phyloP scores from a whole-genome alignment of 2,329 filamentous ascomycete genomes.

The Colletotrichum tabaci region DNA sequence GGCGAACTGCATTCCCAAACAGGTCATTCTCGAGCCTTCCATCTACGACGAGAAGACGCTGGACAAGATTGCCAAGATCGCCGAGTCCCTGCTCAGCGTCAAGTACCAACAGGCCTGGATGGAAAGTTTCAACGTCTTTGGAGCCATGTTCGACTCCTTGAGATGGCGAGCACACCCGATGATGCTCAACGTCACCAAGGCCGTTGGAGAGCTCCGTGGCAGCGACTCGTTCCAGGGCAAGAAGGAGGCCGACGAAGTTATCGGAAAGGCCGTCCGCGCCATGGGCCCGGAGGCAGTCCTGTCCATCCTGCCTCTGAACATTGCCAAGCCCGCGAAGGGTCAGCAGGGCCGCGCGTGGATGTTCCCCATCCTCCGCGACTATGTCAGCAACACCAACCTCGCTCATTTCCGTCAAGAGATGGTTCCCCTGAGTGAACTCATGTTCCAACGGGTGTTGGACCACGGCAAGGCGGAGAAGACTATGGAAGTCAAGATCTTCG shows the following conservation, averaged over 20 bases:
- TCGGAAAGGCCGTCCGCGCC: slow-evolving; percentile 88
- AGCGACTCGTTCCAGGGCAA: slow-evolving; percentile 93
- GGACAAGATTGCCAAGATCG: slow-evolving; percentile 82
- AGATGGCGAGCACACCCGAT: slow-evolving; percentile 89
- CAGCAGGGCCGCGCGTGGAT: slow-evolving; percentile 94
- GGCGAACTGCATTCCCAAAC: slow-evolving; percentile 88
- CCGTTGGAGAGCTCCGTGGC: slow-evolving; percentile 87
- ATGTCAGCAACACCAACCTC: slow-evolving; percentile 89
- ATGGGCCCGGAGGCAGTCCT: slow-evolving; percentile 93
- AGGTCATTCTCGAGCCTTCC: slow-evolving; percentile 88
- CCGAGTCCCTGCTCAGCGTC: slow-evolving; percentile 83
- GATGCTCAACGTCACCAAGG: slow-evolving; percentile 81
- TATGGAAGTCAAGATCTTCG: slow-evolving; percentile 97
- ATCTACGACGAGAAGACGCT: slow-evolving; percentile 93
- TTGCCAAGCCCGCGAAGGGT: slow-evolving; percentile 81
- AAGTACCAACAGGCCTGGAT: slow-evolving; percentile 96
- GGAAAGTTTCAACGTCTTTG: slow-evolving; percentile 92
- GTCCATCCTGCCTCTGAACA: slow-evolving; percentile 86
- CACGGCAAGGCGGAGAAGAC: slow-evolving; percentile 88
- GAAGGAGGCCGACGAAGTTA: slow-evolving; percentile 92
- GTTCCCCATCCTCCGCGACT: slow-evolving; percentile 90
- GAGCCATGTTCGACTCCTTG: slow-evolving; percentile 88
- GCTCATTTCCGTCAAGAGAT: slow-evolving; percentile 89
- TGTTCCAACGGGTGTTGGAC: slow-evolving; percentile 91
- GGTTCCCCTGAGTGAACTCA: slow-evolving; percentile 88